These are phyloP conservation scores for Hemileccinum impolitum DNA, from an alignment of 768 basidiomycete genomes.

Conservation along the genomic window DNA sequence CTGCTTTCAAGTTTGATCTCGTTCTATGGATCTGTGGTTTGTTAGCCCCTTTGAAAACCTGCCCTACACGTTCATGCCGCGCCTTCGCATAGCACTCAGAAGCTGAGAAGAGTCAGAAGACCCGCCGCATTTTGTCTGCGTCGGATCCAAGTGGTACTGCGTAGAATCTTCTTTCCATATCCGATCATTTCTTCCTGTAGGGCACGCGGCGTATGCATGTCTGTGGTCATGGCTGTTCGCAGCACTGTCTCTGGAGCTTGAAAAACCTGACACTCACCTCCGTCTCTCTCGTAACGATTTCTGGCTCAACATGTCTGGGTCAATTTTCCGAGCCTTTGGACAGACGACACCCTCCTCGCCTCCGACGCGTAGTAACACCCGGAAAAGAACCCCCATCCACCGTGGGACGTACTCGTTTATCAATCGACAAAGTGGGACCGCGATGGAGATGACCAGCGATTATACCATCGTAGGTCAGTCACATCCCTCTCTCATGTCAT, in stretches of 20 bases:
- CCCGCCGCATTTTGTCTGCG: background rate
- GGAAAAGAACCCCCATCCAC: constrained; percentile 24
- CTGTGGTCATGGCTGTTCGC: constrained; percentile 12
- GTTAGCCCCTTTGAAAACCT: background rate
- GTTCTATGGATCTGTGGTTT: too few relatives aligned
- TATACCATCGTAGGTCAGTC: constrained; percentile 23
- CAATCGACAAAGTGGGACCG: constrained; percentile 33
- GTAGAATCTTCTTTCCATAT: constrained; percentile 15
- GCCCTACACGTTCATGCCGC: background rate
- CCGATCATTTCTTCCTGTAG: background rate
- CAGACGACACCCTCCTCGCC: constrained; percentile 11
- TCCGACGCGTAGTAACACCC: constrained; percentile 9
- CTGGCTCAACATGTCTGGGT: constrained; percentile 16
- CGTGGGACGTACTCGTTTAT: constrained; percentile 30
- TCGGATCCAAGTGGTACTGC: constrained; percentile 7
- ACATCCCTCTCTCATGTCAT: background rate
- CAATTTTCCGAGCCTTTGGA: constrained; percentile 20
- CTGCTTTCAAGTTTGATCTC: too few relatives aligned
- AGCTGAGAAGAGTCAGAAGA: constrained; percentile 22
- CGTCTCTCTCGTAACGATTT: background rate
- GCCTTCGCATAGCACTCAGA: constrained; percentile 15
- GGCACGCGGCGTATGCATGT: constrained; percentile 21
- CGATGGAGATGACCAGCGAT: constrained; percentile 28
- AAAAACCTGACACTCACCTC: constrained; percentile 5
- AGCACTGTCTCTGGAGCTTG: constrained; percentile 3